Conservation (phyloP, 2,329 filamentous ascomycete genomes). For the Setomelanomma holmii region DNA sequence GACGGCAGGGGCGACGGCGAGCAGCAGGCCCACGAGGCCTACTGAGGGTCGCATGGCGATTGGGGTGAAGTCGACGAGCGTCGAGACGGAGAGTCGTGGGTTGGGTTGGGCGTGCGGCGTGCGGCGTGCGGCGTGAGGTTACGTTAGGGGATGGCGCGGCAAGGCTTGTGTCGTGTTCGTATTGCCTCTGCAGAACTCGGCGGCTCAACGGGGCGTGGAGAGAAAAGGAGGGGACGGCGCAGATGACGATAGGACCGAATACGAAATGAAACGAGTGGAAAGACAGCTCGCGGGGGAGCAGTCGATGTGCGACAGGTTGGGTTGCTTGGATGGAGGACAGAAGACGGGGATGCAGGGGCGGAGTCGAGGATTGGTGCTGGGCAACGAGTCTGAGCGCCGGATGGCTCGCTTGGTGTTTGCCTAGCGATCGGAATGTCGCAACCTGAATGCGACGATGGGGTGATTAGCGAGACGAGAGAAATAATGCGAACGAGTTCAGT, state of each 20-base stretch:
- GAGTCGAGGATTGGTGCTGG: conserved; percentile 28
- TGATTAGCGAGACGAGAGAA: conserved; percentile 2
- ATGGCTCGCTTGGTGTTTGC: conserved; percentile 16
- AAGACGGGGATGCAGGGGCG: conserved; percentile 28
- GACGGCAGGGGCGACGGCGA: conserved; percentile 38
- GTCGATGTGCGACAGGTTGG: conserved; percentile 21
- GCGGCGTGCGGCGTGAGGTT: conserved; percentile 6
- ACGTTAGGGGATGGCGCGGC: conserved; percentile 32
- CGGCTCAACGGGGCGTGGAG: conserved; percentile 17
- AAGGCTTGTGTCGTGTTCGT: conserved; percentile 21
- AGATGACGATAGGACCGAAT: conserved; percentile 22
- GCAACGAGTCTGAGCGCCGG: conserved; percentile 19
- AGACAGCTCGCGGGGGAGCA: conserved; percentile 31
- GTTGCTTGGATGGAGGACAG: conserved; percentile 29
- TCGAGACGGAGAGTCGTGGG: conserved; percentile 15
- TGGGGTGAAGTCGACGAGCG: conserved; percentile 20
- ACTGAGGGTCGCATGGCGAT: conserved; percentile 39
- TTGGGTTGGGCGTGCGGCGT: conserved; percentile 11
- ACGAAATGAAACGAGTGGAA: conserved; percentile 43
- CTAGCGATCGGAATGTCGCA: conserved; percentile 30
- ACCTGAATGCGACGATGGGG: background rate
- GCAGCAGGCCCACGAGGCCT: conserved; percentile 39
- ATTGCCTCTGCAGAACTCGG: conserved; percentile 24
- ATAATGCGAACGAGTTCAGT: conserved; percentile 1
- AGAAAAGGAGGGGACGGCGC: conserved; percentile 16